These are phyloP conservation scores for Mycena galericulata DNA, from an alignment of 768 basidiomycete genomes.

Conservation along the genomic window DNA sequence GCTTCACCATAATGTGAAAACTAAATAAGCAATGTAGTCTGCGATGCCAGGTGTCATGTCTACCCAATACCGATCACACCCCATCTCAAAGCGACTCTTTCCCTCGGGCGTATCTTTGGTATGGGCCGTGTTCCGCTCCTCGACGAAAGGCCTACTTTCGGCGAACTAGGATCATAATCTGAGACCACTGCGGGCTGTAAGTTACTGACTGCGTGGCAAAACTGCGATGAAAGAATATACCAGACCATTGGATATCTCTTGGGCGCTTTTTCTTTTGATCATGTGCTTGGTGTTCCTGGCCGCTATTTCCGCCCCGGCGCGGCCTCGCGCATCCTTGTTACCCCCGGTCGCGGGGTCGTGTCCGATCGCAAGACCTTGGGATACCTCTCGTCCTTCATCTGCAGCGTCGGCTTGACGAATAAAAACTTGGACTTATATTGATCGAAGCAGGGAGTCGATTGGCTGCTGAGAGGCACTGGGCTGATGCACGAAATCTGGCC, in stretches of 20 bases:
- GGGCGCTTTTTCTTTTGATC: conserved; percentile 50
- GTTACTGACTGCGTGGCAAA: conserved; percentile 31
- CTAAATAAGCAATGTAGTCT: conserved; percentile 14
- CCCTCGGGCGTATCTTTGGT: conserved; percentile 25
- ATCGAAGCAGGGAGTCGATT: conserved; percentile 35
- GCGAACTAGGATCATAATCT: conserved; percentile 36
- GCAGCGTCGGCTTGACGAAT: conserved; percentile 41
- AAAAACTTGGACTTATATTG: conserved; percentile 31
- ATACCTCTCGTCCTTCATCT: conserved; percentile 41
- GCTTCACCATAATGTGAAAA: background rate
- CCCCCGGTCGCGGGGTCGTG: conserved; percentile 63
- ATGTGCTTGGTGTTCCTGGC: conserved; percentile 54
- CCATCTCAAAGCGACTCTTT: conserved; percentile 33
- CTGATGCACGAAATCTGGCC: conserved; percentile 46
- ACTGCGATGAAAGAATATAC: conserved; percentile 37
- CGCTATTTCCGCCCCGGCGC: conserved; percentile 54
- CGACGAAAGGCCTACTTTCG: conserved; percentile 26
- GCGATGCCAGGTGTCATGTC: conserved; percentile 38
- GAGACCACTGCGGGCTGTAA: conserved; percentile 30
- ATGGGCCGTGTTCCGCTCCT: conserved; percentile 24
- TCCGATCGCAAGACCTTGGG: conserved; percentile 58
- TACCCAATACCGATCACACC: conserved; percentile 34
- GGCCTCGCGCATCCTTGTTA: conserved; percentile 57
- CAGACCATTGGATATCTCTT: conserved; percentile 58
- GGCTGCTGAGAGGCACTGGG: conserved; percentile 43